Conservation (phyloP, 371 early-diverging fungal species). For the Capillidium rhysosporum region DNA sequence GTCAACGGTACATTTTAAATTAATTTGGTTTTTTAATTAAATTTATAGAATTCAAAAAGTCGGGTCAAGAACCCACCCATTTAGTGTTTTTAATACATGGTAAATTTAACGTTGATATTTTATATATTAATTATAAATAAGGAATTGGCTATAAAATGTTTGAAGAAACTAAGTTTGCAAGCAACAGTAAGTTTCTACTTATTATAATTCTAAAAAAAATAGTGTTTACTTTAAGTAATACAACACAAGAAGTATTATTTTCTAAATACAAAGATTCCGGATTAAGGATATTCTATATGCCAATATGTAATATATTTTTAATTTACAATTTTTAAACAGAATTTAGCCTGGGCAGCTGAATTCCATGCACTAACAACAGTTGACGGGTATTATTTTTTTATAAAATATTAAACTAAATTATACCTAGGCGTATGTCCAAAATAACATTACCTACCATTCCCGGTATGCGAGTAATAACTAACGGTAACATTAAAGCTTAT, state of each 20-base stretch:
- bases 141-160: slow-evolving; percentile 8
- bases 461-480: slow-evolving; percentile 25
- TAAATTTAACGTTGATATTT: not conserved
- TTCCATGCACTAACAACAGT: slow-evolving; percentile 4
- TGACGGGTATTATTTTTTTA: not conserved
- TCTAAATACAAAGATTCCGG: not conserved
- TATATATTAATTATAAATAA: not conserved
- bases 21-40: not conserved
- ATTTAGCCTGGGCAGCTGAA: slow-evolving; percentile 5
- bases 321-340: not conserved
- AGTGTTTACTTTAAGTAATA: not conserved
- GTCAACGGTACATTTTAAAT: not conserved
- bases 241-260: not conserved
- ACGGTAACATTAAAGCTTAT: slow-evolving; percentile 69
- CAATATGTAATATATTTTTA: not conserved
- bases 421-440: slow-evolving; percentile 3
- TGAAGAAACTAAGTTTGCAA: slow-evolving; percentile 1
- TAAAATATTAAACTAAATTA: not conserved
- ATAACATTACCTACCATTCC: slow-evolving; percentile 6
- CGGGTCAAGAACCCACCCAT: slow-evolving; percentile 1
- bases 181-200: slow-evolving; percentile 1
- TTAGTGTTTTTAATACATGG: slow-evolving; percentile 4
- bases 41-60: not conserved
- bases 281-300: not conserved
- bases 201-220: not conserved